A percentile compares a stretch with the other conserved stretches of the same genome.
Conservation (phyloP, 192 early-diverging fungal genomes). For the Umbelopsis vinacea region DNA sequence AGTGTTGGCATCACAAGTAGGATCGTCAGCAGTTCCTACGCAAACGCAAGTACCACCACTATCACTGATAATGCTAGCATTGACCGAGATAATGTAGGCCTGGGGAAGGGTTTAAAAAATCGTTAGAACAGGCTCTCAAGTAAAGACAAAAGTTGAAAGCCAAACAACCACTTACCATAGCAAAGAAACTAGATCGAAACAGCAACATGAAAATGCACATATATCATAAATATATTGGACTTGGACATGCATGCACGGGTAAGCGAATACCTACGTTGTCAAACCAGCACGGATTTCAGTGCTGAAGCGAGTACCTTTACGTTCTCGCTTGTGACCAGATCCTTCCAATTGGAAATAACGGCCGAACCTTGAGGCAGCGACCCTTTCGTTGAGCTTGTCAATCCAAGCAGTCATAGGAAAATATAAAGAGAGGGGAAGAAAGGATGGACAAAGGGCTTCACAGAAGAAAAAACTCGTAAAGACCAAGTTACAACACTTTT, state of each 20-base stretch:
- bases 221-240: not conserved
- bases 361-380: conserved; percentile 62
- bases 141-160: not conserved
- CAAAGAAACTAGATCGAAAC: conserved; percentile 27
- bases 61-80: conserved; percentile 75
- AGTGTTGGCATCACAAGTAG: conserved; percentile 59
- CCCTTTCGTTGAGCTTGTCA: conserved; percentile 55
- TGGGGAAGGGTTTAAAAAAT: not conserved
- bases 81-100: conserved; percentile 76
- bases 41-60: conserved; percentile 83
- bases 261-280: conserved; percentile 36
- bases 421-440: not conserved
- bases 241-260: too few species aligned
- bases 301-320: conserved; percentile 65
- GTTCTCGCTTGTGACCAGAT: conserved; percentile 58
- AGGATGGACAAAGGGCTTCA: conserved; percentile 10
- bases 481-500: not conserved
- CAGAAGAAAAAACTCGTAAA: not conserved
- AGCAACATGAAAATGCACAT: not conserved
- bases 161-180: conserved; percentile 28
- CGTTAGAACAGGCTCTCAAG: not conserved
- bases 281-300: conserved; percentile 73
- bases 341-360: conserved; percentile 67
- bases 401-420: conserved; percentile 50
- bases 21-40: conserved; percentile 51